Evolutionary conservation across 257 asterid species (phyloP), one percentile per base, ranked within the genome.

Genomic region (Solanum chilense): DNA sequence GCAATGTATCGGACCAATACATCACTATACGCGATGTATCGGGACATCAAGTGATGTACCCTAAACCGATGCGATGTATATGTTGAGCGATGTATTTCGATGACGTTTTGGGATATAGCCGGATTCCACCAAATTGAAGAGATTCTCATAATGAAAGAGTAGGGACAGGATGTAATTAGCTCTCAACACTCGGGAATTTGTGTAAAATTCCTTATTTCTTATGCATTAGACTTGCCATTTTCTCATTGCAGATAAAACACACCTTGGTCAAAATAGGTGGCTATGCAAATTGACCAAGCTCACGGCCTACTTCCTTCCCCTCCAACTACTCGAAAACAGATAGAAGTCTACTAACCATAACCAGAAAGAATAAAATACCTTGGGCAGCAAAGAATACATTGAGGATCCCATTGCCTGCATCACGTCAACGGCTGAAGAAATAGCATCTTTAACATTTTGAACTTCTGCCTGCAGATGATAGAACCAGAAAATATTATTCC

Each of bases 341-440:
- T 10, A 80, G 85, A 47, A 80, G 68, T 47, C 68, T 27, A 47
- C 42, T 77, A 27, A 3, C 12, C 85, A 47, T 80, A 80, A 49
- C 69, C 85, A 49, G 44, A 47, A 80, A 49, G 82, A 80, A 49
- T 47, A 56, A 75, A 74, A 91, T 85, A 95, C 98, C 98, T 92
- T 93, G 44, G 90, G 27, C 33, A 89, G 92, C 88, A 89, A 93
- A 87, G 96, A 87, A 87, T 93, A 89, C 70, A 94, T 87, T 12
- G 99, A 94, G 87, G 96, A 91, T 86, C 93, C 94, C 97, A 96
- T 91, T 58, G 93, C 92, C 89, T 96, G 97, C 98, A 96, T 95
- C 89, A 93, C 90, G 70, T 95, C 98, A 83, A 93, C 94, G 52
- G 97, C 96, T 56, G 98, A 96, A 89, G 90, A 89, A 78, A 96